Evolutionary conservation across 352 stramenopile species (phyloP), one percentile per base, ranked within the genome.

Genomic region (Plasmopara muralis): DNA sequence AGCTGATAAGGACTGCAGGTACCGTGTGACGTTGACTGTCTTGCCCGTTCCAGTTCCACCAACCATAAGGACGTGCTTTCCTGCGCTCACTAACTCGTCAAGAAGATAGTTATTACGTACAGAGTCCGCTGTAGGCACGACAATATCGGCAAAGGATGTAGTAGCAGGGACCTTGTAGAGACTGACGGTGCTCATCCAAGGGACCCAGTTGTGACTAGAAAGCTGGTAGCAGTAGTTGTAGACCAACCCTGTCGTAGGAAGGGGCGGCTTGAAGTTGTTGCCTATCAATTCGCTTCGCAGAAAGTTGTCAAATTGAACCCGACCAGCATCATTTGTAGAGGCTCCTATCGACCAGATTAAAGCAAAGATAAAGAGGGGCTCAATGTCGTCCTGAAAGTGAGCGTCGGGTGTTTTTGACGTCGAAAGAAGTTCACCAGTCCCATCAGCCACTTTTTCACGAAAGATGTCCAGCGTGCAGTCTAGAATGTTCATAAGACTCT

Each of bases 11-110:
- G 75, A 90, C 65, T 87, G 72, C 16, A 98, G 64, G 50, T 96
- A 93, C 13, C 84, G 74, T 10, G 74, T 81, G 47, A 98, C 96
- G 55, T 97, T 97, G 20, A 97, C 85, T 0, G 92, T 98, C 61
- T 98, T 98, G 15, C 93, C 93, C 0, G 93, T 98, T 18, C 93
- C 93, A 0, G 93, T 98, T 10, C 77, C 86, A 9, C 93, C 92
- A 12, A 94, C 87, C 89, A 97, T 97, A 47, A 97, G 70, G n/a
- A 97, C 83, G 53, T 97, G 90, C 62, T 97, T 97, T 54, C 74
- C 72, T 33, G 68, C 63, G 29, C 66, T 72, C 43, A 97, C 77
- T 9, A 97, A 61, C 33, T 85, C 72, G 53, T 97, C 81, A 2
- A 97, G 64, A 9, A 98, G 47, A 57, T 85, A 97, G 9, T 87